Percentiles rank a stretch among this genome's conserved stretches.
phyloP scores from a whole-genome alignment of 768 basidiomycete species.

The Leccinum broughii region DNA sequence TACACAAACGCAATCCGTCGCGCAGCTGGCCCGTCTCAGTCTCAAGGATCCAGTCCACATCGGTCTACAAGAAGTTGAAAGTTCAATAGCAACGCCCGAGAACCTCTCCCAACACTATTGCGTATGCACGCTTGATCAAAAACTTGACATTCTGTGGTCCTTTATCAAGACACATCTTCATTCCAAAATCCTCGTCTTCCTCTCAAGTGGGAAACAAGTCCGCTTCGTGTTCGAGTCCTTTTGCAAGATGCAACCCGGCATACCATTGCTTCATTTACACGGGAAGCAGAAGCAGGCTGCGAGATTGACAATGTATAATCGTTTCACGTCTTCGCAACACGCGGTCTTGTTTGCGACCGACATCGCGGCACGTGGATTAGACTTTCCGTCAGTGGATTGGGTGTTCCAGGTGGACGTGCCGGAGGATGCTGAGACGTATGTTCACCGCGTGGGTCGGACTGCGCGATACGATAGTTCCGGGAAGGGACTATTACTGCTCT shows the following conservation, averaged over 20 bases:
- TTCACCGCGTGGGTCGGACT: slow-evolving; percentile 94
- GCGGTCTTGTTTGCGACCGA: slow-evolving; percentile 94
- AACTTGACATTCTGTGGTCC: slow-evolving; percentile 89
- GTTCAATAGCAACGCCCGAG: slow-evolving; percentile 58
- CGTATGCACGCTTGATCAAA: slow-evolving; percentile 78
- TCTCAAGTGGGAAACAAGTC: slow-evolving; percentile 95
- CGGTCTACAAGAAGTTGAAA: slow-evolving; percentile 53
- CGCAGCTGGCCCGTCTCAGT: slow-evolving; percentile 86
- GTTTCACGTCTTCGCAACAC: slow-evolving; percentile 79
- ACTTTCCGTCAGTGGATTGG: slow-evolving; percentile 97
- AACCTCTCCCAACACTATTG: slow-evolving; percentile 89
- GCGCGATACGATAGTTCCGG: slow-evolving; percentile 92
- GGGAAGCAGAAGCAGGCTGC: slow-evolving; percentile 97
- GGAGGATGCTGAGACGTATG: slow-evolving; percentile 96
- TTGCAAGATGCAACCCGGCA: slow-evolving; percentile 92
- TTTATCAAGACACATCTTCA: slow-evolving; percentile 95
- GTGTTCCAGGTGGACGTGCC: slow-evolving; percentile 95
- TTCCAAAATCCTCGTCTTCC: slow-evolving; percentile 88
- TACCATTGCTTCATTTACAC: slow-evolving; percentile 90
- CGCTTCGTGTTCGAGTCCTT: slow-evolving; percentile 96
- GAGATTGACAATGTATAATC: slow-evolving; percentile 77
- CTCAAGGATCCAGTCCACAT: slow-evolving; percentile 80
- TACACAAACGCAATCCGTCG: slow-evolving; percentile 89
- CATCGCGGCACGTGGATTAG: slow-evolving; percentile 92
- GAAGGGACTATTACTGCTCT: slow-evolving; percentile 75